Base-by-base conservation (phyloP, 805 yeast genomes). In the Yamadazyma tumulicola region DNA sequence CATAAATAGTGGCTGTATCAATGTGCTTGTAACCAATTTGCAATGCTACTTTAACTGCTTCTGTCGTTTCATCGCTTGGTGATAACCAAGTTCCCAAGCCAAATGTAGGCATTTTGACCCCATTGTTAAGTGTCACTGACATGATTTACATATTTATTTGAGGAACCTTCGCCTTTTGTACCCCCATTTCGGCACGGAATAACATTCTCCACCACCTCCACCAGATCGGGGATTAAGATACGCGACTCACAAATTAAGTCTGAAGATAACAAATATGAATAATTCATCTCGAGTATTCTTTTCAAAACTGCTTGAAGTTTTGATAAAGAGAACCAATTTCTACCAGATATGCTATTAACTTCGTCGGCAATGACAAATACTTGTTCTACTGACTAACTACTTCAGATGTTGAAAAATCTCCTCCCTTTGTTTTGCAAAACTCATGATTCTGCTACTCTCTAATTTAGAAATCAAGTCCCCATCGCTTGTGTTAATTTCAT, bases 11-110 rank as follows among this genome's bases (percentile, higher is more conserved):
- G n/a, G n/a, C n/a, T n/a, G n/a, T n/a, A n/a, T n/a, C n/a, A n/a
- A n/a, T n/a, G n/a, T n/a, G n/a, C n/a, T n/a, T n/a, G n/a, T 81
- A 79, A 21, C 87, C 87, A 21, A 61, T 59, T 41, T 79, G 57
- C 39, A 78, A 48, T 7, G 89, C 89, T 14, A 62, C 47, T 23
- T 61, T 50, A 27, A 79, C 84, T 15, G 88, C 73, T 18, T 64
- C 57, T 47, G 63, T 60, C 19, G 74, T 84, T n/a, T 69, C 76
- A 21, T 71, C 70, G 8, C 63, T 69, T n/a, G 72, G 51, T 16
- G 81, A 72, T 49, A 59, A 61, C 81, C 84, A 81, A 19, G 88
- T 80, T 28, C 91, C 89, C 31, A 81, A 67, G 3, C 84, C 87
- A 22, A 83, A 59, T 11, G 66, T 69, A 21, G 88, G 88, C 37